Conservation (phyloP, 75 land plant species). For the Isoetes taiwanensis region DNA sequence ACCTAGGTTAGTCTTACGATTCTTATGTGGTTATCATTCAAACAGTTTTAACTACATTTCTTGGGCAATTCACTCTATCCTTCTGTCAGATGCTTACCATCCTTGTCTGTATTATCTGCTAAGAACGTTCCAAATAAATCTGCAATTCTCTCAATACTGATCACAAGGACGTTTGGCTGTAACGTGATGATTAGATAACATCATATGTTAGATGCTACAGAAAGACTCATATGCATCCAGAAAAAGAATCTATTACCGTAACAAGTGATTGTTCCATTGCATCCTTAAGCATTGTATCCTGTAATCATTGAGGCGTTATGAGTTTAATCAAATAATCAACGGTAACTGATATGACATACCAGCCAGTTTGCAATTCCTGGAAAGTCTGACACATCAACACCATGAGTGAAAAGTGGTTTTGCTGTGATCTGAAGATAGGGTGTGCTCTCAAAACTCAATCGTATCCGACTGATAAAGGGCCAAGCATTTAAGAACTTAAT, state of each 20-base stretch:
- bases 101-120: too few species aligned
- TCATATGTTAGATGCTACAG: neutral
- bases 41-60: too few species aligned
- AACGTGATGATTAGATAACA: neutral
- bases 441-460: constrained; percentile 65
- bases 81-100: too few species aligned
- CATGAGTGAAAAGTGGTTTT: constrained; percentile 59
- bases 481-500: constrained; percentile 56
- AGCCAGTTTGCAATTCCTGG: constrained; percentile 95
- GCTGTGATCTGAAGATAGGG: constrained; percentile 81
- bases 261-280: constrained; percentile 85
- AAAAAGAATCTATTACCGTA: constrained; percentile 35
- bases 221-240: neutral
- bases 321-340: neutral
- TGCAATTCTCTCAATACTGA: neutral
- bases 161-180: constrained; percentile 3
- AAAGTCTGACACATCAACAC: constrained; percentile 83
- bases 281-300: constrained; percentile 70
- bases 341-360: constrained; percentile 22
- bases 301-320: neutral
- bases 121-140: too few species aligned
- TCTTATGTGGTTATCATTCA: too few species aligned
- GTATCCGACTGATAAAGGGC: constrained; percentile 71
- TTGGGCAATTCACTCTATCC: too few species aligned
- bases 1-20: too few species aligned